phyloP scores from a whole-genome alignment of 495 filamentous ascomycete genomes.

The Aspergillus homomorphus region DNA sequence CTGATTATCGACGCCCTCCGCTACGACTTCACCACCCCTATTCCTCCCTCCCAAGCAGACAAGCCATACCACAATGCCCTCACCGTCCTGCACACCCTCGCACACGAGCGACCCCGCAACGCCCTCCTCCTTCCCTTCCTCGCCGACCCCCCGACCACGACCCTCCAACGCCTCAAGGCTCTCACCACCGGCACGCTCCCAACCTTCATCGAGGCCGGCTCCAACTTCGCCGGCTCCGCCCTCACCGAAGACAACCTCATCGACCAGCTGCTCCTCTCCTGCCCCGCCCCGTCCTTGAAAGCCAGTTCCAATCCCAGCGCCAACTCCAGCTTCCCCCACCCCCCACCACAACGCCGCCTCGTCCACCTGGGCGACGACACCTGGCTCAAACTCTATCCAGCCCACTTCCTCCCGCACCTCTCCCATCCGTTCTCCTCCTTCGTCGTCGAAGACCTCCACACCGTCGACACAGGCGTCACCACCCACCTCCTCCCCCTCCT shows the following conservation, averaged over 20 bases:
- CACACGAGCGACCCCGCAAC: constrained; percentile 64
- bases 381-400: constrained; percentile 86
- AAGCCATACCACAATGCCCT: constrained; percentile 79
- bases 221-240: constrained; percentile 88
- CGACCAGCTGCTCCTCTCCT: constrained; percentile 54
- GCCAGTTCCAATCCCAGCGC: too few relatives aligned
- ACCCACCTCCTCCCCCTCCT: constrained; percentile 84
- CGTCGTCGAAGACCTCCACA: constrained; percentile 95
- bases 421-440: constrained; percentile 87
- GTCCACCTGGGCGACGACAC: constrained; percentile 95
- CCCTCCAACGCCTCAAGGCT: constrained; percentile 85
- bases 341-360: constrained; percentile 66
- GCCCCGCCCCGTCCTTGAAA: neutral
- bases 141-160: constrained; percentile 90
- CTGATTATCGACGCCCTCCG: constrained; percentile 89
- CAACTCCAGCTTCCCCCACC: neutral
- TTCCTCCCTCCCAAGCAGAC: constrained; percentile 39
- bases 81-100: constrained; percentile 74
- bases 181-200: constrained; percentile 91
- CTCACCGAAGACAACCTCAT: constrained; percentile 94
- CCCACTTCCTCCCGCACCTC: constrained; percentile 77
- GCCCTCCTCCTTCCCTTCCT: constrained; percentile 91
- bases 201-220: constrained; percentile 87
- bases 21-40: constrained; percentile 90
- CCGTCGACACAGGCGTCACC: constrained; percentile 88